These are phyloP conservation scores for Tuber borchii DNA, from an alignment of 495 filamentous ascomycete species.

Conservation along the genomic window DNA sequence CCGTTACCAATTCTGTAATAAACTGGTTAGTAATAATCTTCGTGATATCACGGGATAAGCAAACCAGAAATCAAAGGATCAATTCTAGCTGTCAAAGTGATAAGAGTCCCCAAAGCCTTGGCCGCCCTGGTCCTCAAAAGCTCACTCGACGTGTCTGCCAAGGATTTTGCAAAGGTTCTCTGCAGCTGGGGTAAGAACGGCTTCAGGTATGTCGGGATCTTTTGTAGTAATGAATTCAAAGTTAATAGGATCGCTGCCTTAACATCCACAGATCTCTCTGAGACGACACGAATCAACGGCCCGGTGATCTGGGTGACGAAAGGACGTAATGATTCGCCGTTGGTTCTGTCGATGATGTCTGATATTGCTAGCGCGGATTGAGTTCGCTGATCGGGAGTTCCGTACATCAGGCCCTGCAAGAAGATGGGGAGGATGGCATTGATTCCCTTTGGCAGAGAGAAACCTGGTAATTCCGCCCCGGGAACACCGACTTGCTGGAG, in stretches of 20 bases:
- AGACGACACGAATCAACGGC: conserved; percentile 92
- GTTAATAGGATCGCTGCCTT: conserved; percentile 92
- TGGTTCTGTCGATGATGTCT: conserved; percentile 88
- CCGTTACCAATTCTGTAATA: conserved; percentile 73
- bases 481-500: conserved; percentile 81
- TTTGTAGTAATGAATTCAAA: conserved; percentile 88
- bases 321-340: conserved; percentile 71
- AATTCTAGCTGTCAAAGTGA: conserved; percentile 90
- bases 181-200: conserved; percentile 96
- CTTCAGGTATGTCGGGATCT: conserved; percentile 91
- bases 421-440: conserved; percentile 95
- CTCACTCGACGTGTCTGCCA: conserved; percentile 90
- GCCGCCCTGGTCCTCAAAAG: conserved; percentile 78
- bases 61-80: conserved; percentile 66
- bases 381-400: conserved; percentile 80
- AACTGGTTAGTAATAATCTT: conserved; percentile 14
- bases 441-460: conserved; percentile 93
- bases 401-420: conserved; percentile 94
- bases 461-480: conserved; percentile 78
- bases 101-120: conserved; percentile 91
- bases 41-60: conserved; percentile 42
- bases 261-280: conserved; percentile 88
- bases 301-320: conserved; percentile 98
- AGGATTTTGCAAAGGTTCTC: conserved; percentile 88
- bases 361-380: conserved; percentile 89